Percentiles rank a stretch among this genome's conserved stretches.
These are phyloP conservation scores for Monoraphidium neglectum DNA, from an alignment of 139 green algal species.

Conservation along the genomic window DNA sequence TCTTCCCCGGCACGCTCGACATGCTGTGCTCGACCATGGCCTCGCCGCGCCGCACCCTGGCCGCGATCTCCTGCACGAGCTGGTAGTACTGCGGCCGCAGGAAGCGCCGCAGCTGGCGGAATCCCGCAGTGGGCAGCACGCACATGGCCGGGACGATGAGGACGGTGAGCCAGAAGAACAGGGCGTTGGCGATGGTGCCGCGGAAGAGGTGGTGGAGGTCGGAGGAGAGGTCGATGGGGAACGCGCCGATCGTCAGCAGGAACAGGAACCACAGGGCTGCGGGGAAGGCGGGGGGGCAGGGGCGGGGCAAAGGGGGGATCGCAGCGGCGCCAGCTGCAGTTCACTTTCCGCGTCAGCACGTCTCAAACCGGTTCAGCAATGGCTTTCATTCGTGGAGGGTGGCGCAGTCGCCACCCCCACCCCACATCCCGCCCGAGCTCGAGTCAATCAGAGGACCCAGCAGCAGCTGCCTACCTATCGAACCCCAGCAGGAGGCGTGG, in stretches of 20 bases:
- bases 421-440: no score
- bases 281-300: no score
- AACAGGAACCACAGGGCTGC: conserved; percentile 77
- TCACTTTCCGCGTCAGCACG: no score
- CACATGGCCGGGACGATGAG: conserved; percentile 50
- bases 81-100: conserved; percentile 46
- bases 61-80: conserved; percentile 58
- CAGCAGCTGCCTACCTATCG: conserved; percentile 9
- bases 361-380: no score
- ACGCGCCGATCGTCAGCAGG: conserved; percentile 59
- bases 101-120: conserved; percentile 40
- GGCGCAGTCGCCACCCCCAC: no score
- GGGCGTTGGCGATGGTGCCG: conserved; percentile 39
- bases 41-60: conserved; percentile 9
- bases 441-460: no score
- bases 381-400: no score
- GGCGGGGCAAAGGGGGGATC: no score
- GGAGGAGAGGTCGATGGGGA: conserved; percentile 48
- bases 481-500: conserved; percentile 65
- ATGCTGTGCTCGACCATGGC: neutral
- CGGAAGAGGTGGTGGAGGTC: conserved; percentile 65
- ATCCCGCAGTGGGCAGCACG: conserved; percentile 65
- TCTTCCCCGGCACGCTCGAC: neutral
- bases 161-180: conserved; percentile 66
- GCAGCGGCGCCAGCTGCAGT: no score